Evolutionary conservation across 2,329 filamentous ascomycete species (phyloP).

Genomic region (Epichloe brachyelytri): DNA sequence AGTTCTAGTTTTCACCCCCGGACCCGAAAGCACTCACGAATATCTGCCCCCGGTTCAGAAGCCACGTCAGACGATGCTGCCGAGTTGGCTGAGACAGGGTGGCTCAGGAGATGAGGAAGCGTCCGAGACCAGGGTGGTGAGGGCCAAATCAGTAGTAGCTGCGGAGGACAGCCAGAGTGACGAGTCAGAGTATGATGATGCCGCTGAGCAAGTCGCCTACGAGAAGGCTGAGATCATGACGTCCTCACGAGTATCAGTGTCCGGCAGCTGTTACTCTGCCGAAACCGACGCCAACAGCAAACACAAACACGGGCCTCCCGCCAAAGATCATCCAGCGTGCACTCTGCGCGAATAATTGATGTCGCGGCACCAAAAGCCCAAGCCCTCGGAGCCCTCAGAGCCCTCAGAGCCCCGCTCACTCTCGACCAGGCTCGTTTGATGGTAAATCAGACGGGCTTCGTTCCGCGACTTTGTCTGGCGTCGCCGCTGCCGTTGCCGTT

Average conservation of each 20-base stretch:
- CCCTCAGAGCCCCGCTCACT: slow-evolving; percentile 36
- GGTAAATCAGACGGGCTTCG: slow-evolving; percentile 26
- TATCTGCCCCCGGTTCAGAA: neutral
- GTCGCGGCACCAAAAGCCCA: slow-evolving; percentile 39
- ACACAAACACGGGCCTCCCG: slow-evolving; percentile 15
- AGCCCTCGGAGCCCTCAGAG: slow-evolving; percentile 34
- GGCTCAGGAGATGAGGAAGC: neutral
- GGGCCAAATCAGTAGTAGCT: neutral
- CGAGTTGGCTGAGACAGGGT: neutral
- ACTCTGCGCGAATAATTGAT: slow-evolving; percentile 46
- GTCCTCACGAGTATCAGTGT: slow-evolving; percentile 42
- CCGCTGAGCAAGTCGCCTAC: slow-evolving; percentile 33
- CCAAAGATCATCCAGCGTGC: slow-evolving; percentile 33
- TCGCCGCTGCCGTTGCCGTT: slow-evolving; percentile 24
- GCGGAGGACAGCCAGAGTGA: neutral
- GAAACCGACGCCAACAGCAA: slow-evolving; percentile 34
- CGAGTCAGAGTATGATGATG: slow-evolving; percentile 21
- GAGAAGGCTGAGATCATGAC: slow-evolving; percentile 48
- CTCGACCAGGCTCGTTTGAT: slow-evolving; percentile 36
- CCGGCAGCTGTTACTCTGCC: slow-evolving; percentile 36
- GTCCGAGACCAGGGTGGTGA: slow-evolving; percentile 2
- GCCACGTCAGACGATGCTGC: neutral
- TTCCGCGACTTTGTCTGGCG: slow-evolving; percentile 26
- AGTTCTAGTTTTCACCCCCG: slow-evolving; percentile 6
- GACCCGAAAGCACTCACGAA: neutral